phyloP scores from a whole-genome alignment of 1,139 yeast genomes.

The Blastobotrys indianensis region DNA sequence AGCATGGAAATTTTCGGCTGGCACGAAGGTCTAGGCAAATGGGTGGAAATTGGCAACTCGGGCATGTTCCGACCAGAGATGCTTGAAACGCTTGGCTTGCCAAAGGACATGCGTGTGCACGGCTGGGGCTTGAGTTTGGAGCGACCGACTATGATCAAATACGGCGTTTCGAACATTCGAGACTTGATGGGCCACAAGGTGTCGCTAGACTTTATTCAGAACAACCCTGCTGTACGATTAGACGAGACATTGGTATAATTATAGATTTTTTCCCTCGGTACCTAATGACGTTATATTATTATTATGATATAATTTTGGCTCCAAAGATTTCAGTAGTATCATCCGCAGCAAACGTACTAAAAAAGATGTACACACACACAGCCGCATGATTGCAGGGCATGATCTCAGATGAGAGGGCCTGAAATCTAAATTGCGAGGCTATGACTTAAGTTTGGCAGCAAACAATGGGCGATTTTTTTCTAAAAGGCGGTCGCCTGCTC shows the following conservation, averaged over 20 bases:
- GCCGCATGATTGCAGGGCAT: no score
- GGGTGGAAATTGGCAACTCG: slow-evolving; percentile 99
- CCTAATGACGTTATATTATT: no score
- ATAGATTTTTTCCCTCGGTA: not conserved
- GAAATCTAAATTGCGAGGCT: no score
- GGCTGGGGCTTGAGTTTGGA: slow-evolving; percentile 98
- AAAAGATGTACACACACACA: no score
- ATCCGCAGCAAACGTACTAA: no score
- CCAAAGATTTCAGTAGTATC: no score
- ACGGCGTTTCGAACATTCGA: slow-evolving; percentile 91
- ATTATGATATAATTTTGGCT: no score
- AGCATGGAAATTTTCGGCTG: slow-evolving; percentile 96
- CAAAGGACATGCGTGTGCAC: slow-evolving; percentile 84
- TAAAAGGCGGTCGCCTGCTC: no score
- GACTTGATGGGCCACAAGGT: slow-evolving; percentile 94
- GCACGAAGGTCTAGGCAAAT: slow-evolving; percentile 89
- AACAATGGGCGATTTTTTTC: no score
- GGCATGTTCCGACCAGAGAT: slow-evolving; percentile 99
- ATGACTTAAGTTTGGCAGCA: no score
- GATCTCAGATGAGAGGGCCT: no score
- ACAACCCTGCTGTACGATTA: slow-evolving; percentile 95
- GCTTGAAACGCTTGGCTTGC: slow-evolving; percentile 97
- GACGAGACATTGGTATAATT: slow-evolving; percentile 44
- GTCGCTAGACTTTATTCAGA: slow-evolving; percentile 85
- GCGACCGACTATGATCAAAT: slow-evolving; percentile 99